phyloP scores from a whole-genome alignment of 768 basidiomycete genomes.

The Auriscalpium microsporum region DNA sequence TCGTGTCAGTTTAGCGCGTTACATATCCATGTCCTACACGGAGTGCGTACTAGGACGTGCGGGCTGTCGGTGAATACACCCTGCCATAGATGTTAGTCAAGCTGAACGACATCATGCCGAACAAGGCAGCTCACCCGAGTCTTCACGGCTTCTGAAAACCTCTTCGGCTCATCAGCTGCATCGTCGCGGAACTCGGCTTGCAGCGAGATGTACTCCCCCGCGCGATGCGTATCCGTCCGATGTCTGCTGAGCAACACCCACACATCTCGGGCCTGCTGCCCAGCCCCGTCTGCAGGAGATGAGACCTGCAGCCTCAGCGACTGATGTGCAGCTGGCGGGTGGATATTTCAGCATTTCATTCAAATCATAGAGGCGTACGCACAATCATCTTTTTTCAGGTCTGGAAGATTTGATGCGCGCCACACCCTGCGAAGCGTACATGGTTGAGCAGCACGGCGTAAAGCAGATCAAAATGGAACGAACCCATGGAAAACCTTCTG shows the following conservation, averaged over 20 bases:
- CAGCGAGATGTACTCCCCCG: constrained; percentile 62
- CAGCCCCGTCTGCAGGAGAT: not conserved
- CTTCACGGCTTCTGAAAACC: not conserved
- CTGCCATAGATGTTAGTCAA: not conserved
- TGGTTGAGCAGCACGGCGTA: not conserved
- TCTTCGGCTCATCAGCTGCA: not conserved
- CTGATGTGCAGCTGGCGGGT: constrained; percentile 28
- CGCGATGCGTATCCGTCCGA: constrained; percentile 46
- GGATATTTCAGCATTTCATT: not conserved
- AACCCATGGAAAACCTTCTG: constrained; percentile 61
- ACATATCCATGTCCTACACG: too few species aligned
- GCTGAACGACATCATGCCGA: not conserved
- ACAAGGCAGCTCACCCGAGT: not conserved
- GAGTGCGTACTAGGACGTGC: constrained; percentile 8
- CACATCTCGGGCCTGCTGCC: constrained; percentile 34
- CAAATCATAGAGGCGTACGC: constrained; percentile 2
- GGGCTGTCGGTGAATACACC: constrained; percentile 14
- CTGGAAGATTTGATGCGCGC: constrained; percentile 20
- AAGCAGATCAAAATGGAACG: constrained; percentile 15
- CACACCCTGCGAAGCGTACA: constrained; percentile 18
- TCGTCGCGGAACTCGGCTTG: constrained; percentile 36
- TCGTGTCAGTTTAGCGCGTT: not conserved
- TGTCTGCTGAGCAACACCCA: constrained; percentile 84
- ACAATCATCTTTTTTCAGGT: constrained; percentile 24
- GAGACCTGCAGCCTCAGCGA: constrained; percentile 34